Evolutionary conservation across 768 basidiomycete genomes (phyloP).

Genomic region (Mycena maculata): DNA sequence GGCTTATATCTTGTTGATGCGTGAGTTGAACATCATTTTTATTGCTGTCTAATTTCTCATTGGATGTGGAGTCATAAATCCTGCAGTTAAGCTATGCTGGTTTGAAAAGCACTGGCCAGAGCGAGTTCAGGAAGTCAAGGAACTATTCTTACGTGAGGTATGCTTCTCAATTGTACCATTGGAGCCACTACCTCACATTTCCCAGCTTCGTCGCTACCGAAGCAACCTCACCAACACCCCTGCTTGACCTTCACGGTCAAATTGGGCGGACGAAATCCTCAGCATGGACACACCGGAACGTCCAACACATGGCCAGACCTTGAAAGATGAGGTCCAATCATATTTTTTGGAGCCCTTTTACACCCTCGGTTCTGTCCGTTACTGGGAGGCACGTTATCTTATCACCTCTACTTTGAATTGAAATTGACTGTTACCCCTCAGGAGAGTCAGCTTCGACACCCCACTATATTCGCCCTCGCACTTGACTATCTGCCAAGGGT

Average conservation of each 20-base stretch:
- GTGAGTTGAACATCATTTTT: slow-evolving; percentile 22
- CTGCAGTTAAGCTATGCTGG: slow-evolving; percentile 25
- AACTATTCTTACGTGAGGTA: slow-evolving; percentile 13
- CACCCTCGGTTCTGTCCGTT: slow-evolving; percentile 10
- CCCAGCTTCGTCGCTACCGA: slow-evolving; percentile 18
- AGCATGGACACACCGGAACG: slow-evolving; percentile 11
- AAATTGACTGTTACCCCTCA: neutral
- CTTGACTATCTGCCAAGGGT: no score
- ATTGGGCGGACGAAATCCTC: slow-evolving; percentile 19
- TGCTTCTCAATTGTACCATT: neutral
- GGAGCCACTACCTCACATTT: neutral
- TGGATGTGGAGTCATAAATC: slow-evolving; percentile 28
- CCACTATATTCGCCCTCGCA: slow-evolving; percentile 12
- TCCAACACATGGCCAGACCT: neutral
- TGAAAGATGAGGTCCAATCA: slow-evolving; percentile 8
- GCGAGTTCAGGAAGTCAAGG: neutral
- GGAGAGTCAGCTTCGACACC: slow-evolving; percentile 23
- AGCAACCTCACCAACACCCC: slow-evolving; percentile 15
- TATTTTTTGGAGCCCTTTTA: slow-evolving; percentile 1
- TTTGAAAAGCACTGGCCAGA: neutral
- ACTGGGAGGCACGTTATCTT: slow-evolving; percentile 7
- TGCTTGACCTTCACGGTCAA: neutral
- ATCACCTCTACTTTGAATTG: neutral
- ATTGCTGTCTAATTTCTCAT: neutral
- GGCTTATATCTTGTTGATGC: slow-evolving; percentile 32